phyloP scores from a whole-genome alignment of 345 rosid genomes.

The Eucalyptus camaldulensis region DNA sequence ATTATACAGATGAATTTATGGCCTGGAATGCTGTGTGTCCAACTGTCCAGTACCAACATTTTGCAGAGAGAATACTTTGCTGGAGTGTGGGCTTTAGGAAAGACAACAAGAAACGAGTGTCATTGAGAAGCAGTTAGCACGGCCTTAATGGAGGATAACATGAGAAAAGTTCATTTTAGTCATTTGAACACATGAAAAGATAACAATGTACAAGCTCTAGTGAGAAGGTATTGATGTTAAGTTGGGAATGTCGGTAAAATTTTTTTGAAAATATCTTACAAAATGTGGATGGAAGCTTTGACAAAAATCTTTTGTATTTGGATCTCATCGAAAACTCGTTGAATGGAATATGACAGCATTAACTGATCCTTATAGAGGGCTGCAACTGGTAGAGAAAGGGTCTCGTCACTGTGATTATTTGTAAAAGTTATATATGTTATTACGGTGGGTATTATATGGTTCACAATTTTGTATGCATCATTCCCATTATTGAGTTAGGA shows the following conservation, averaged over 20 bases:
- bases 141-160: background rate
- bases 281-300: background rate
- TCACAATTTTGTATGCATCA: background rate
- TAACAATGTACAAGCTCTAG: background rate
- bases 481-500: background rate
- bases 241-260: background rate
- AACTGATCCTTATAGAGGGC: background rate
- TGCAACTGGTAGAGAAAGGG: background rate
- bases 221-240: background rate
- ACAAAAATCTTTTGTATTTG: background rate
- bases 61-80: background rate
- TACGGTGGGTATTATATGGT: background rate
- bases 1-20: background rate
- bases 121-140: background rate
- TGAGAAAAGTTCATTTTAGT: background rate
- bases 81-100: background rate
- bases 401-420: background rate
- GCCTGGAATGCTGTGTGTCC: background rate
- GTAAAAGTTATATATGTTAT: background rate
- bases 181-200: background rate
- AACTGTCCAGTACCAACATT: background rate
- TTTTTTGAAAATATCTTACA: rapidly evolving
- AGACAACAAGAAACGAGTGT: background rate
- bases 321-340: background rate
- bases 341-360: background rate